A percentile compares a stretch with the other conserved stretches of the same genome.
Evolutionary conservation across 1,284 basidiomycete species (phyloP).

Genomic region (Heimioporus punctisporus): DNA sequence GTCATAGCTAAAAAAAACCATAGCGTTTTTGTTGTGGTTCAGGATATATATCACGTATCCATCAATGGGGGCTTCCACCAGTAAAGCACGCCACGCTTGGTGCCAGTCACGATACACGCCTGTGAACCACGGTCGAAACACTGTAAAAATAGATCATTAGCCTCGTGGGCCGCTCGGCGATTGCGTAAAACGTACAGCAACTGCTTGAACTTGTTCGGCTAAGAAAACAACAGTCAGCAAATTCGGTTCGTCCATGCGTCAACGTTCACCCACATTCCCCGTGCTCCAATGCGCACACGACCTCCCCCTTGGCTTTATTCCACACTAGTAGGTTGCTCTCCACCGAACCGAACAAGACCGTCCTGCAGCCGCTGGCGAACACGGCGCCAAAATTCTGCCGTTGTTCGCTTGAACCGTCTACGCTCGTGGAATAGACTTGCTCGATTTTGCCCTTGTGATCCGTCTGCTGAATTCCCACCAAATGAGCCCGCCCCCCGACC

Average conservation of each 20-base stretch:
- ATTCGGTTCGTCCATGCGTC: too few relatives aligned
- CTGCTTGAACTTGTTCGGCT: constrained; percentile 57
- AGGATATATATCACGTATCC: constrained; percentile 20
- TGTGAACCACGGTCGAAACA: constrained; percentile 45
- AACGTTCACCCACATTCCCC: constrained; percentile 46
- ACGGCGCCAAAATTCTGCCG: constrained; percentile 46
- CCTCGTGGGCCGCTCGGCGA: neutral
- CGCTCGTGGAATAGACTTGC: constrained; percentile 48
- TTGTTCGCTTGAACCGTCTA: constrained; percentile 30
- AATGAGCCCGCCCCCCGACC: constrained; percentile 45
- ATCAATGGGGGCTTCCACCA: constrained; percentile 56
- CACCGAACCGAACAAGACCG: constrained; percentile 54
- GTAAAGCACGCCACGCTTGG: constrained; percentile 50
- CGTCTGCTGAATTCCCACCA: constrained; percentile 48
- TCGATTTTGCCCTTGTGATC: constrained; percentile 53
- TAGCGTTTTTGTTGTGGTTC: too few relatives aligned
- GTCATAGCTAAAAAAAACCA: constrained; percentile 17
- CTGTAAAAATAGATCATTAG: constrained; percentile 31
- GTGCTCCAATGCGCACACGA: constrained; percentile 60
- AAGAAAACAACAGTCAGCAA: too few relatives aligned
- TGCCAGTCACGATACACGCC: constrained; percentile 54
- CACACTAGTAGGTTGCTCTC: constrained; percentile 59
- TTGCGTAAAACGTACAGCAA: constrained; percentile 46
- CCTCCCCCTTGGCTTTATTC: constrained; percentile 52
- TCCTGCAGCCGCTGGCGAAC: constrained; percentile 52